These are phyloP conservation scores for Candida parachauliodes DNA, from an alignment of 805 yeast genomes.

Conservation along the genomic window DNA sequence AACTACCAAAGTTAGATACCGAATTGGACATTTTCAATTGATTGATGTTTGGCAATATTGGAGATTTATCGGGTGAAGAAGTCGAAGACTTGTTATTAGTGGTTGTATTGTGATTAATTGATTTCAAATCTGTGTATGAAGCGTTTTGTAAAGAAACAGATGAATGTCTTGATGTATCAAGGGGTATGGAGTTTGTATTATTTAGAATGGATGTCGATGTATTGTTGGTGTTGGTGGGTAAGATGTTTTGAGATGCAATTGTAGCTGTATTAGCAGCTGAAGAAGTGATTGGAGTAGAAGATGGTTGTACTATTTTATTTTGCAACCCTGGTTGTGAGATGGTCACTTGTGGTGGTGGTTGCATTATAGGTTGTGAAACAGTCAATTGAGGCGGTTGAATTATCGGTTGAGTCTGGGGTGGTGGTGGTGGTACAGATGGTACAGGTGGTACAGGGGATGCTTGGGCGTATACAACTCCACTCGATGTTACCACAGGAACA, in stretches of 20 bases:
- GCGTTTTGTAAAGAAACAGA: not conserved
- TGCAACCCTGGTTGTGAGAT: slow-evolving; percentile 5
- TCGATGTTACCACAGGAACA: slow-evolving; percentile 21
- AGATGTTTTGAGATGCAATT: slow-evolving; percentile 9
- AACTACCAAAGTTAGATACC: slow-evolving; percentile 5
- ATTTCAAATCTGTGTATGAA: slow-evolving; percentile 8
- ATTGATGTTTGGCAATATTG: slow-evolving; percentile 10
- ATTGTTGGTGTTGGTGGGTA: slow-evolving; percentile 4
- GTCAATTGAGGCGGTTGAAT: slow-evolving; percentile 1
- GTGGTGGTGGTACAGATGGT: slow-evolving; percentile 3
- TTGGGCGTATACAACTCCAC: slow-evolving; percentile 12
- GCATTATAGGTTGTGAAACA: slow-evolving; percentile 7
- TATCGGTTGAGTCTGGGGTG: slow-evolving; percentile 5
- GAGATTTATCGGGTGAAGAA: slow-evolving; percentile 10
- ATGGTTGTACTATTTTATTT: slow-evolving; percentile 4
- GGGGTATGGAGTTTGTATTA: not conserved
- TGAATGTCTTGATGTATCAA: slow-evolving; percentile 1
- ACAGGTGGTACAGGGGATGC: slow-evolving; percentile 10
- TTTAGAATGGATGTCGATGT: not conserved
- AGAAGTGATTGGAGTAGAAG: slow-evolving; percentile 9
- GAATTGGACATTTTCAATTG: slow-evolving; percentile 4
- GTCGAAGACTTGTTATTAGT: not conserved
- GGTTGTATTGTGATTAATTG: no score
- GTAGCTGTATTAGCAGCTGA: slow-evolving; percentile 10
- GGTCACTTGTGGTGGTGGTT: slow-evolving; percentile 4